Conservation (phyloP, 106 monocot species). For the Dendrobium nobile region DNA sequence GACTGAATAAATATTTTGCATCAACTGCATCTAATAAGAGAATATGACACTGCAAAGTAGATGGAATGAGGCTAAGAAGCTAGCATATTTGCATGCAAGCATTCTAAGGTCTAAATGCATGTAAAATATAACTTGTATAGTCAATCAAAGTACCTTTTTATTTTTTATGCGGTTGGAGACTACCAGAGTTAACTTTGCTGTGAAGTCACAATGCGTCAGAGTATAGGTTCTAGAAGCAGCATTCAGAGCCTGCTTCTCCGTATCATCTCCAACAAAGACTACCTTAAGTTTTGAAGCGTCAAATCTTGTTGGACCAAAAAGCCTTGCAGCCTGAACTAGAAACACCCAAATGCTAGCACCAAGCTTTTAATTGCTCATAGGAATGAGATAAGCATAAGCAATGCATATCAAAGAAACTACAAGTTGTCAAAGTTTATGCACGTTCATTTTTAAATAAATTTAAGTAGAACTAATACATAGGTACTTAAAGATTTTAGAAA, state of each 20-base stretch:
- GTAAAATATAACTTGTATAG: not conserved
- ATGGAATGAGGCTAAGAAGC: too few species aligned
- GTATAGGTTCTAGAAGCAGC: slow-evolving; percentile 67
- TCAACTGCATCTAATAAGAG: not conserved
- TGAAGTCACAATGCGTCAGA: slow-evolving; percentile 89
- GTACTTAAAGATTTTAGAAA: not conserved
- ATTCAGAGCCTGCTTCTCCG: slow-evolving; percentile 24
- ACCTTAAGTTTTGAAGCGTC: slow-evolving; percentile 85
- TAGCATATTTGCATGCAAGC: too few species aligned
- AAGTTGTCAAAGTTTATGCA: not conserved
- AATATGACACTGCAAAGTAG: not conserved
- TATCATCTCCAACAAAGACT: slow-evolving; percentile 58
- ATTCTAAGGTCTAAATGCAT: not conserved
- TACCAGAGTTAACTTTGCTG: slow-evolving; percentile 74
- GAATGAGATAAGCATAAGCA: not conserved
- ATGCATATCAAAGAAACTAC: not conserved
- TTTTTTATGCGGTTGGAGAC: slow-evolving; percentile 53
- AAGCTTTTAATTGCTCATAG: not conserved
- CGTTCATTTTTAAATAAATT: not conserved
- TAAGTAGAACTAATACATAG: not conserved
- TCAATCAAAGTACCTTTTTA: slow-evolving; percentile 43
- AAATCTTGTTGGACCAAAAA: slow-evolving; percentile 70
- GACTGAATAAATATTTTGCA: not conserved
- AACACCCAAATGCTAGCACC: slow-evolving; percentile 5
- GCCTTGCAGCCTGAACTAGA: slow-evolving; percentile 55